Evolutionary conservation across 352 stramenopile species (phyloP), one percentile per base, ranked within the genome.

Genomic region (Blastocystis sp.): DNA sequence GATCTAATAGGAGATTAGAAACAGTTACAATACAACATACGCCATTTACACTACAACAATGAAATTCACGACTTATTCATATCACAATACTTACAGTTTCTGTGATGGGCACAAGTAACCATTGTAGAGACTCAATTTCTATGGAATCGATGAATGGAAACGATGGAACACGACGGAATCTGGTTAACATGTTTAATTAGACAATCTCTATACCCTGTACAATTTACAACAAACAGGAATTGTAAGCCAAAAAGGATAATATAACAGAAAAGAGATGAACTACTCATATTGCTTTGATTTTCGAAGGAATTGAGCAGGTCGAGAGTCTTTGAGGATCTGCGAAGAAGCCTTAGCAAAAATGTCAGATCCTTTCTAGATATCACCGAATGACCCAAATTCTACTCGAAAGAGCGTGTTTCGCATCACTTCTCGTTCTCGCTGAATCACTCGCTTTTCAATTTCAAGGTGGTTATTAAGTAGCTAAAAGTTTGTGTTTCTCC

Each of bases 91-190:
- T n/a, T n/a, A n/a, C n/a, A n/a, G n/a, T n/a, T n/a, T n/a, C n/a
- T n/a, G n/a, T n/a, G n/a, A n/a, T n/a, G n/a, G n/a, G n/a, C n/a
- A n/a, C n/a, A n/a, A n/a, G n/a, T 80, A 57, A 80, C 69, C 69
- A 80, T 80, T 80, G 69, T 80, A 80, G 69, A 80, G 69, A 43
- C 69, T 80, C 46, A 35, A 58, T 37, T 42, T 65, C 65, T 42
- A 59, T 58, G 24, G 37, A n/a, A 65, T 39, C 24, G 39, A 59
- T 61, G 27, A 29, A 21, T 61, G 39, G 39, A 43, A 43, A 43
- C 65, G 42, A 24, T 61, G 6, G 42, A 39, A 24, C 69, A 80
- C 69, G 69, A 19, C 69, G 43, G 69, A 80, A 80, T 80, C 69
- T 35, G 7, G n/a, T 19, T 9, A 14, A 39, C 24, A 21, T 57